phyloP scores from a whole-genome alignment of 805 yeast species.

The Candida vaughaniae region DNA sequence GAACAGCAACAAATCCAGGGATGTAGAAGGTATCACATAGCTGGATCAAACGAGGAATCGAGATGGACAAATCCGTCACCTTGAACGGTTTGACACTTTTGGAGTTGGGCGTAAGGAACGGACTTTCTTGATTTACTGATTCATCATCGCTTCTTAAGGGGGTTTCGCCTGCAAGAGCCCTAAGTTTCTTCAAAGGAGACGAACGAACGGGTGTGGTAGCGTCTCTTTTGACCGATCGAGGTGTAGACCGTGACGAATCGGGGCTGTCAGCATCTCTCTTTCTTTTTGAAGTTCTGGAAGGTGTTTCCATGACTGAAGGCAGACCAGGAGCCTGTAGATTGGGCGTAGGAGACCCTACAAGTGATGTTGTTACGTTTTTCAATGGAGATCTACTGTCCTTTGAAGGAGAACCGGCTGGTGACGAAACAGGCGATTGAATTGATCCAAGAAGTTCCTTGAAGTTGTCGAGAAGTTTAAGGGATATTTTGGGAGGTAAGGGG shows the following conservation, averaged over 20 bases:
- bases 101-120: slow-evolving; percentile 8
- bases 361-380: slow-evolving; percentile 2
- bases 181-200: slow-evolving; percentile 39
- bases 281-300: neutral
- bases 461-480: slow-evolving; percentile 42
- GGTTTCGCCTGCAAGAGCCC: slow-evolving; percentile 19
- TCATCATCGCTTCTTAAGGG: slow-evolving; percentile 3
- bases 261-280: slow-evolving; percentile 1
- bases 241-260: slow-evolving; percentile 1
- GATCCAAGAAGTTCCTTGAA: slow-evolving; percentile 36
- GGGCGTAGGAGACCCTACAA: neutral
- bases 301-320: neutral
- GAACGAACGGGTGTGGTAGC: slow-evolving; percentile 31
- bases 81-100: slow-evolving; percentile 20
- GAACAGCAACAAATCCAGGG: slow-evolving; percentile 51
- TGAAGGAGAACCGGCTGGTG: slow-evolving; percentile 17
- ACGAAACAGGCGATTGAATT: slow-evolving; percentile 16
- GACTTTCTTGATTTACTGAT: slow-evolving; percentile 2
- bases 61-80: slow-evolving; percentile 14
- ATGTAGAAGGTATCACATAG: slow-evolving; percentile 66
- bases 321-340: neutral
- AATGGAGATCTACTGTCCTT: slow-evolving; percentile 4
- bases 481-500: slow-evolving; percentile 54
- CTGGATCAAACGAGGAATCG: slow-evolving; percentile 34
- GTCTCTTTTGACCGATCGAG: slow-evolving; percentile 3